Evolutionary conservation across 306 rosid species (phyloP).

Genomic region (Pueraria montana): DNA sequence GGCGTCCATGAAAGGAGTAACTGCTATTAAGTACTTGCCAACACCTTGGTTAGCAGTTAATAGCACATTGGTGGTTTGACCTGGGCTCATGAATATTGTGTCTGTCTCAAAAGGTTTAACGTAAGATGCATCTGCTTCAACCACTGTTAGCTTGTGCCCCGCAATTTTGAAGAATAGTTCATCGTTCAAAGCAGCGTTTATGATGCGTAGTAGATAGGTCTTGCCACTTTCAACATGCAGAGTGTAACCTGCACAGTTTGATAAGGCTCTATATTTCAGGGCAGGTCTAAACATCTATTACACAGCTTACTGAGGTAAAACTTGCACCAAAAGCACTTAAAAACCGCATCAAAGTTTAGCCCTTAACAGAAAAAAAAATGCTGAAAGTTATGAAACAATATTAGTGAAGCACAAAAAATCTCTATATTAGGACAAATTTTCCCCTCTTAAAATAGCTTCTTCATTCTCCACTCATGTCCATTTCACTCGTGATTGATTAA

Average conservation of each 20-base stretch:
- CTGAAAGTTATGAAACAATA: not conserved
- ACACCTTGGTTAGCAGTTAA: conserved; percentile 53
- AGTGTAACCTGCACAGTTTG: conserved; percentile 64
- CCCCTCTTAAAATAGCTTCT: not conserved
- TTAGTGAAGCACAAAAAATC: not conserved
- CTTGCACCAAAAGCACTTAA: not conserved
- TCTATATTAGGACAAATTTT: not conserved
- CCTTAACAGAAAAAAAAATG: not conserved
- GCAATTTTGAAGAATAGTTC: conserved; percentile 84
- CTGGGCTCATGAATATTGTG: conserved; percentile 70
- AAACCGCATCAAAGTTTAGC: not conserved
- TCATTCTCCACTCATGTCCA: not conserved
- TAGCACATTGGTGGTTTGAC: conserved; percentile 84
- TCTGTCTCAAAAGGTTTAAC: conserved; percentile 75
- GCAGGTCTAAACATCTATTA: not conserved
- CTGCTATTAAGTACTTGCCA: conserved; percentile 72
- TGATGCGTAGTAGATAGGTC: conserved; percentile 75
- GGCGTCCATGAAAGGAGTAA: conserved; percentile 84
- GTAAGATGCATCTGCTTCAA: conserved; percentile 82
- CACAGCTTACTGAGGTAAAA: not conserved
- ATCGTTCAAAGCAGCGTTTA: conserved; percentile 81
- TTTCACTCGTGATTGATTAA: not conserved
- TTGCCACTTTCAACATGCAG: conserved; percentile 73
- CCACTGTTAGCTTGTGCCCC: conserved; percentile 63
- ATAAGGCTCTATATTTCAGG: conserved; percentile 20